Evolutionary conservation across 2,329 filamentous ascomycete species (phyloP).

Genomic region (Tolypocladium guangdongense): DNA sequence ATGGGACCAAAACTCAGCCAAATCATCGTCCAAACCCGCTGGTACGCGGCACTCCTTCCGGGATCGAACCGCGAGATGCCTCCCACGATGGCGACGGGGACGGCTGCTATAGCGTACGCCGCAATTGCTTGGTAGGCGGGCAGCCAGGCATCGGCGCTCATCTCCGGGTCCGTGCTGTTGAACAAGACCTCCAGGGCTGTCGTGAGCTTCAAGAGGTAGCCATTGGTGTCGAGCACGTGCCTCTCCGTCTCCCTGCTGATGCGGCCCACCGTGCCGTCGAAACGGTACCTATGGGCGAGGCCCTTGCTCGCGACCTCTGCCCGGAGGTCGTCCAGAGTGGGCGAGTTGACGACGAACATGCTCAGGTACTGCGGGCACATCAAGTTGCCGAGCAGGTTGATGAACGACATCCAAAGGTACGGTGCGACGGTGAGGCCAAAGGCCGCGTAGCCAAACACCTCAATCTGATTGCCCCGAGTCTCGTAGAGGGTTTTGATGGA

Average conservation of each 20-base stretch:
- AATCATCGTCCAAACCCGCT: constrained; percentile 3
- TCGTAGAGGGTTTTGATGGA: constrained; percentile 3
- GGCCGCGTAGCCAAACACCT: constrained; percentile 1
- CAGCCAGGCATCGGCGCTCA: neutral
- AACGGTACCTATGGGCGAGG: neutral
- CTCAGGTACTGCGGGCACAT: constrained; percentile 3
- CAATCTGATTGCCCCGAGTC: constrained; percentile 4
- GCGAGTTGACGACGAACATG: constrained; percentile 3
- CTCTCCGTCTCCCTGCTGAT: neutral
- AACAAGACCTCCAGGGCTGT: neutral
- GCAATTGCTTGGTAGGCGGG: neutral
- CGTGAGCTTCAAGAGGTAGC: neutral
- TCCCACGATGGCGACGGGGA: constrained; percentile 3
- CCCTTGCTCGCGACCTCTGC: neutral
- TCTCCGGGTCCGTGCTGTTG: neutral
- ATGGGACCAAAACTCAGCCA: constrained; percentile 2
- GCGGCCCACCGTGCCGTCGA: neutral
- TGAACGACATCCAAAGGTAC: constrained; percentile 4
- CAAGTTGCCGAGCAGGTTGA: constrained; percentile 2
- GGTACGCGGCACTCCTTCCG: neutral
- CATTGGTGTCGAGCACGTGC: neutral
- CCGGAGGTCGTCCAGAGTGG: neutral
- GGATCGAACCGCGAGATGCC: neutral
- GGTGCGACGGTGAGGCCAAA: constrained; percentile 4
- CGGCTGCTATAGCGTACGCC: neutral